Conservation (phyloP, 2,329 filamentous ascomycete genomes). For the Fusarium sp. region DNA sequence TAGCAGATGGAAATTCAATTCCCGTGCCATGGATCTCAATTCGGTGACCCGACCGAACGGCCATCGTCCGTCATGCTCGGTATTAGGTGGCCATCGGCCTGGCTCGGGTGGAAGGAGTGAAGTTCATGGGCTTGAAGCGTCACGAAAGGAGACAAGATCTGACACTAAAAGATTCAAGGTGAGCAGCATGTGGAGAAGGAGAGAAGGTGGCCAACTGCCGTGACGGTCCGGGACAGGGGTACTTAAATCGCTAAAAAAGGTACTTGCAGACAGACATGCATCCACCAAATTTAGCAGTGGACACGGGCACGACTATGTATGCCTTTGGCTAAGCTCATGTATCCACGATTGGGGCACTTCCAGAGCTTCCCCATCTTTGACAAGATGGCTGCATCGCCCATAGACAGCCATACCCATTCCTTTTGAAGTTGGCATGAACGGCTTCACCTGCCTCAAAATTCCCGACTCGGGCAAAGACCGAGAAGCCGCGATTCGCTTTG, state of each 20-base stretch:
- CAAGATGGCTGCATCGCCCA: background rate
- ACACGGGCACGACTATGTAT: background rate
- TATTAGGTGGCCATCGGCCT: constrained; percentile 47
- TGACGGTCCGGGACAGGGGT: constrained; percentile 6
- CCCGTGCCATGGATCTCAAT: background rate
- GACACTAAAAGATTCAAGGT: constrained; percentile 25
- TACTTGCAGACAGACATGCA: background rate
- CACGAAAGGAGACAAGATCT: constrained; percentile 18
- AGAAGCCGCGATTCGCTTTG: constrained; percentile 6
- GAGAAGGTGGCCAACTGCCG: constrained; percentile 15
- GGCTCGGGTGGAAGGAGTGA: constrained; percentile 52
- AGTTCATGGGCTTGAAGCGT: constrained; percentile 6
- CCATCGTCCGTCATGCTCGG: constrained; percentile 48
- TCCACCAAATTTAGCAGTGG: background rate
- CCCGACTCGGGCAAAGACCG: constrained; percentile 31
- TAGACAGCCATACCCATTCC: background rate
- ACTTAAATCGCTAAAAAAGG: background rate
- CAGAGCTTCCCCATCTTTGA: background rate
- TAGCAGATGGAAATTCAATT: background rate
- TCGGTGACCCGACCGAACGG: constrained; percentile 17
- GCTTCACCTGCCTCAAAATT: background rate
- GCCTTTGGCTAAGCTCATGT: background rate
- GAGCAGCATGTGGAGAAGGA: constrained; percentile 18
- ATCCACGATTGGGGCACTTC: background rate
- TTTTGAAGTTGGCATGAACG: background rate